These are phyloP conservation scores for Epichloe brachyelytri DNA, from an alignment of 2,329 filamentous ascomycete species.

Conservation along the genomic window DNA sequence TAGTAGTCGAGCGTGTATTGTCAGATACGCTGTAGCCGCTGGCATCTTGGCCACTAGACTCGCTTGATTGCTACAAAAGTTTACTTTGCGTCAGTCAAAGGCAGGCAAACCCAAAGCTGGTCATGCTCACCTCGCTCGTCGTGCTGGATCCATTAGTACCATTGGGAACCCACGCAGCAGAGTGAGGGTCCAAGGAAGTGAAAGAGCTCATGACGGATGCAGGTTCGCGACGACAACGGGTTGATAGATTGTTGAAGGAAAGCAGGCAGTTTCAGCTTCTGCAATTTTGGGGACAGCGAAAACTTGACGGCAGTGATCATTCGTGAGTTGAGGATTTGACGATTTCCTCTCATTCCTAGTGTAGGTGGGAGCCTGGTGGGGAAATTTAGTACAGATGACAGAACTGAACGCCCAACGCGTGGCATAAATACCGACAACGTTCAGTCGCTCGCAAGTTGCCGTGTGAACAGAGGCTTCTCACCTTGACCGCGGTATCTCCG, in stretches of 20 bases:
- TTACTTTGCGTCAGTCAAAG: background rate
- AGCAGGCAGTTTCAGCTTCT: background rate
- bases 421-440: too few species aligned
- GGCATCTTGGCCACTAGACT: background rate
- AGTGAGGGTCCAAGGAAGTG: conserved; percentile 1
- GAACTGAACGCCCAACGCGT: background rate
- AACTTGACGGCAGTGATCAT: background rate
- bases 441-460: background rate
- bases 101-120: background rate
- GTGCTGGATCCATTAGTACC: background rate
- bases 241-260: background rate
- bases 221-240: background rate
- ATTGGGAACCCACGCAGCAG: conserved; percentile 2
- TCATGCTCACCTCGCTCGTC: conserved; percentile 4
- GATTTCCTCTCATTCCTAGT: too few species aligned
- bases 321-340: background rate
- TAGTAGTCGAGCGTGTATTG: conserved; percentile 1
- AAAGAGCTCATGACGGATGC: background rate
- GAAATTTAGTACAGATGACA: background rate
- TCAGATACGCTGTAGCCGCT: background rate
- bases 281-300: background rate
- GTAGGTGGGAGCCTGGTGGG: background rate
- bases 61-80: background rate
- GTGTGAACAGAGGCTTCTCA: background rate
- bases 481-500: background rate